Base-by-base conservation (phyloP, 768 basidiomycete species). In the Crassisporium funariophilum region DNA sequence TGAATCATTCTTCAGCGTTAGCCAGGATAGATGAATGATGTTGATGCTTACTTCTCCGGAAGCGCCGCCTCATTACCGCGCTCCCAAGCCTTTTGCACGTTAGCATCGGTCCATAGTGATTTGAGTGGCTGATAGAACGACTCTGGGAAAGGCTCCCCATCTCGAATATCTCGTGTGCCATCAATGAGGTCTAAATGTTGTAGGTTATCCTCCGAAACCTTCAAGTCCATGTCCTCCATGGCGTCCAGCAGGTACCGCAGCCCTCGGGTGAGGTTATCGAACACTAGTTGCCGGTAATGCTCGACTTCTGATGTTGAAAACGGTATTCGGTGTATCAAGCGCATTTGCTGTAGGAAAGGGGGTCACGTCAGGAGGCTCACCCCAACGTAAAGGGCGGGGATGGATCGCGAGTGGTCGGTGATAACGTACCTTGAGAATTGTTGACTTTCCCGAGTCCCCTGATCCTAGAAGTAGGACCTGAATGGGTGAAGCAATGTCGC, bases 401-500 rank as follows among this genome's bases (percentile, higher is more conserved):
- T 29, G 13, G 13, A 7, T 7, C 29, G 29, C n/a, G n/a, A n/a
- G 10, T 22, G 13, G 25, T n/a, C 35, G 12, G 27, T 10, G 41
- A 48, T n/a, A 35, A 48, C 63, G 35, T 50, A 86, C 87, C 76
- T 93, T 94, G 65, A 94, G 77, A 59, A 97, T 78, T 7, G 94
- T 97, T 5, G 88, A 91, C 68, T 97, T 98, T 17, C 94, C 94
- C 23, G 87, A 90, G 63, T 95, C 94, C 21, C 94, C 94, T 34
- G 94, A 94, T 34, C 94, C 94, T 29, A 98, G 76, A 19, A 98
- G 76, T 40, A 98, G 75, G 12, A 97, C 85, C 87, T 94, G 50
- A 16, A 46, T 5, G n/a, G n/a, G 29, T 31, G 29, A 31, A 41
- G 23, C 13, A 39, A 49, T 41, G 41, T 31, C 29, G 23, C 31